Base-by-base conservation (phyloP, 208 protist species). In the Lotmaria passim region DNA sequence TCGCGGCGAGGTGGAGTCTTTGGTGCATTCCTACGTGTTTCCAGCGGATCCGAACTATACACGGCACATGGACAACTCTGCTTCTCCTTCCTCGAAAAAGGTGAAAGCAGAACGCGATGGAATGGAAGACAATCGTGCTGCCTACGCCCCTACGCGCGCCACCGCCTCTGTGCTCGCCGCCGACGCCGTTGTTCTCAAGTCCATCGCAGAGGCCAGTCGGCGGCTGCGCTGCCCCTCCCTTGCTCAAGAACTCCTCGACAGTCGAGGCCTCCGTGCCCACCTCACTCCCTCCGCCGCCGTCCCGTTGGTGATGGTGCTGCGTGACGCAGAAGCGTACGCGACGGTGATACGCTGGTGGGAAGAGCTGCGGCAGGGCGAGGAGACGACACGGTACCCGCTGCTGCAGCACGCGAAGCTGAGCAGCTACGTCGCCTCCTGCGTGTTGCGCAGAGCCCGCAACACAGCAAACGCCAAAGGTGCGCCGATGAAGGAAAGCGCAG, bases 391-490 rank as follows among this genome's bases (percentile, higher is more conserved):
- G 14, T 79, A 69, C 24, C 56, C 66, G 12, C 70, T 90, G 31
- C 69, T 75, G 31, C 33, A 26, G 12, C 75, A 90, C 71, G 62
- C 86, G 10, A 85, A 83, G 50, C 74, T 90, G 10, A 79, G 85
- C 68, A 90, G 82, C 70, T 83, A 87, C 56, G 79, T 90, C 46
- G 85, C 81, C 46, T 73, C 73, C 38, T 90, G 81, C 57, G 62
- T 83, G 43, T 64, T 83, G 50, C 52, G 50, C 7, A 6, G 48
- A 23, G 38, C 44, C 43, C 21, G 15, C 43, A 33, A 48, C 26
- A 53, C n/a, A 1, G 26, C n/a, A 0, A 43, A 33, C 24, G 19
- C 36, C 26, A 30, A 43, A 2, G 21, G n/a, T n/a, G n/a, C n/a
- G n/a, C n/a, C n/a, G n/a, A n/a, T 1, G 24, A 55, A 12, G 0